Evolutionary conservation across 2,329 filamentous ascomycete species (phyloP).

Genomic region (Cytospora chrysosperma): DNA sequence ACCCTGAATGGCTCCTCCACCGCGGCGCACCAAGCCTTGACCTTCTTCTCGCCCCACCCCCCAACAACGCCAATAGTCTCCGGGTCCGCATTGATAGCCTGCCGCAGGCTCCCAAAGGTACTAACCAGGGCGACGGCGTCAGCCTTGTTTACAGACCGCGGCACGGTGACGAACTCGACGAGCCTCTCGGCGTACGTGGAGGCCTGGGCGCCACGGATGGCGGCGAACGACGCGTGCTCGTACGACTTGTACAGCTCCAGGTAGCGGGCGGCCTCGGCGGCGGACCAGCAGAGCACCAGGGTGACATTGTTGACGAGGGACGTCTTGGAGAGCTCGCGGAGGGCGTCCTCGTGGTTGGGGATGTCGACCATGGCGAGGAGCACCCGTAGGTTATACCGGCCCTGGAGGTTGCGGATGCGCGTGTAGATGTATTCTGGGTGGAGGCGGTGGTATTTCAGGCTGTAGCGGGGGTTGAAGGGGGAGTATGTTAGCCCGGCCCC

Average conservation of each 20-base stretch:
- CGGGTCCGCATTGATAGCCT: constrained; percentile 81
- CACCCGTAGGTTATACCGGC: constrained; percentile 83
- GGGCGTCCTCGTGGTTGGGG: constrained; percentile 83
- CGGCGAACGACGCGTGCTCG: constrained; percentile 76
- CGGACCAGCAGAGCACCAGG: constrained; percentile 89
- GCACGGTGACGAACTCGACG: constrained; percentile 89
- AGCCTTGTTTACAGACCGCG: constrained; percentile 88
- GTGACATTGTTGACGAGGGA: constrained; percentile 91
- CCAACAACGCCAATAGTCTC: constrained; percentile 83
- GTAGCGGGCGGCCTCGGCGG: constrained; percentile 89
- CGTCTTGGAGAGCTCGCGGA: constrained; percentile 90
- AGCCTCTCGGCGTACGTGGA: constrained; percentile 82
- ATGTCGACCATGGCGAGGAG: constrained; percentile 93
- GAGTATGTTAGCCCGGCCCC: background rate
- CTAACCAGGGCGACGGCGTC: constrained; percentile 88
- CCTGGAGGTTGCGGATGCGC: constrained; percentile 79
- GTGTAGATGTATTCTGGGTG: constrained; percentile 98
- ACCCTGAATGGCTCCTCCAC: constrained; percentile 84
- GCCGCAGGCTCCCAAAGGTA: constrained; percentile 85
- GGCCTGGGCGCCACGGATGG: constrained; percentile 82
- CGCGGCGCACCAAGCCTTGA: constrained; percentile 77
- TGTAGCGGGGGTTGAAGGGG: constrained; percentile 27
- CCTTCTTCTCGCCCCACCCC: constrained; percentile 95
- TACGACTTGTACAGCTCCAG: constrained; percentile 93
- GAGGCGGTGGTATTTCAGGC: constrained; percentile 93